Evolutionary conservation across 352 stramenopile genomes (phyloP), one percentile per base, ranked within the genome.

Genomic region (Thraustotheca clavata): DNA sequence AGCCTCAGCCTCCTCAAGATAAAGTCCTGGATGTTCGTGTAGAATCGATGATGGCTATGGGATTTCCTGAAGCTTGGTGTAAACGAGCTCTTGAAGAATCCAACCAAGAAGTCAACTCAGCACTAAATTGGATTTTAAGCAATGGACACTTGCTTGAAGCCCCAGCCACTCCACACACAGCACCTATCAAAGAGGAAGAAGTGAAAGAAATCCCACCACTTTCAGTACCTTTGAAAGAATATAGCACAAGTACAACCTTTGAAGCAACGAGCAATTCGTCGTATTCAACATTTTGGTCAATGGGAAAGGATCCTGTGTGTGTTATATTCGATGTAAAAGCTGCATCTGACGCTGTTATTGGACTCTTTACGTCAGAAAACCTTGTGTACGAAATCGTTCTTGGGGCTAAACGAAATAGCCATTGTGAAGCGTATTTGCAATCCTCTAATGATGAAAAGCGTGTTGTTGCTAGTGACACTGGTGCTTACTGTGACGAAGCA

Each of bases 11-110:
- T 26, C 36, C 29, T 11, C 39, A 31, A 16, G 36, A 63, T 35
- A 31, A 35, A 24, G 35, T 63, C 9, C 26, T 63, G 33, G 55
- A 63, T 35, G 55, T 52, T 2, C 34, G 36, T 12, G 9, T 63
- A 20, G 26, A 63, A 41, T 52, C 35, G 9, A 63, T 63, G 55
- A 63, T 63, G 18, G 52, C 55, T 5, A 63, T 63, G 55, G 55
- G 55, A 20, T 63, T 63, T 33, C 55, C 55, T 29, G 55, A 63
- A 29, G 20, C 35, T 26, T 63, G 55, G 55, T 63, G 55, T 24
- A 50, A 29, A 35, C 55, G 55, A 4, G 55, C 55, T 18, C 27
- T 63, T 16, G 35, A 52, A 26, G 55, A 63, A 8, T 48, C 33
- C 38, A 16, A 39, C 5, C 36, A 63, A 31, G 55, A 63, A 18